These are phyloP conservation scores for Penicillium concentricum DNA, from an alignment of 2,329 filamentous ascomycete genomes.

Conservation along the genomic window DNA sequence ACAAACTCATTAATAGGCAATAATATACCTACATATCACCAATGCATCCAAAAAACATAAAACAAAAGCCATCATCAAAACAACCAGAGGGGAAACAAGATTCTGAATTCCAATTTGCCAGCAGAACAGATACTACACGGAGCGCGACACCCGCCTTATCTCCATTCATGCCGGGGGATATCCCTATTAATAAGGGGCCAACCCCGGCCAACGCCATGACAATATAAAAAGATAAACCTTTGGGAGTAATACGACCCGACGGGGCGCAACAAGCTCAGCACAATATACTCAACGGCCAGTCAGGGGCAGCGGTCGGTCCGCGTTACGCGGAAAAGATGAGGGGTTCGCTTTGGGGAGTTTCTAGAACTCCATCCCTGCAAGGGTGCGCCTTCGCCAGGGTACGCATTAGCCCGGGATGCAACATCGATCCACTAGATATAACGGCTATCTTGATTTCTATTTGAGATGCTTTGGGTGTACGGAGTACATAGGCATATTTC, in stretches of 20 bases:
- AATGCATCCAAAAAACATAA: not conserved
- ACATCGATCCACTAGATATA: not conserved
- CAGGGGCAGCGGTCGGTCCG: slow-evolving; percentile 1
- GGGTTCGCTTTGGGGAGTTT: slow-evolving; percentile 2
- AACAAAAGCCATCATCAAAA: not conserved
- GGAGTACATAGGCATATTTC: not conserved
- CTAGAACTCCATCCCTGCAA: slow-evolving; percentile 9
- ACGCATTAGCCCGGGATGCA: slow-evolving; percentile 12
- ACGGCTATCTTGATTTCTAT: not conserved
- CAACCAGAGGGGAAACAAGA: not conserved
- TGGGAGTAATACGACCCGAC: slow-evolving; percentile 8
- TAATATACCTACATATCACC: not conserved
- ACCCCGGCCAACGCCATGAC: not conserved
- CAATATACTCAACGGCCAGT: not conserved
- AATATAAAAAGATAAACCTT: not conserved
- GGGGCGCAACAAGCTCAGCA: not conserved
- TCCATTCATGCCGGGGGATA: slow-evolving; percentile 1
- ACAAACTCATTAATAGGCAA: not conserved
- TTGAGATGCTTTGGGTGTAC: not conserved
- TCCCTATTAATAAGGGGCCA: not conserved
- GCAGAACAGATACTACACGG: not conserved
- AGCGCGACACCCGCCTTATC: slow-evolving; percentile 1
- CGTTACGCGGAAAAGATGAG: slow-evolving; percentile 5
- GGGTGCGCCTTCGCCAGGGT: not conserved
- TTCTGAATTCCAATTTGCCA: not conserved